Evolutionary conservation across 2,329 filamentous ascomycete genomes (phyloP), one percentile per base, ranked within the genome.

Genomic region (Bipolaris cookei): DNA sequence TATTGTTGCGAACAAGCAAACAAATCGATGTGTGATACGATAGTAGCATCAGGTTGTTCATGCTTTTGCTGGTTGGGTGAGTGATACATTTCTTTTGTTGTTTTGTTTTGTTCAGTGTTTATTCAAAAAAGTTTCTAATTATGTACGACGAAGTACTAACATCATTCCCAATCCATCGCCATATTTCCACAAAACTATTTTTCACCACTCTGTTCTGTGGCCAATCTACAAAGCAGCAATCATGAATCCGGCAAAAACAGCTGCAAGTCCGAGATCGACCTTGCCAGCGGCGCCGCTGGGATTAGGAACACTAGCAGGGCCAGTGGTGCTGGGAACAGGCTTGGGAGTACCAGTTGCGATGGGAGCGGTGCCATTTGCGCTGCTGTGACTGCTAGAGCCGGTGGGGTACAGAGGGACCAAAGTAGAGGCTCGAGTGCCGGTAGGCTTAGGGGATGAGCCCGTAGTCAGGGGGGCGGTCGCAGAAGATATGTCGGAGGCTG

Each of bases 231-330:
- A 70, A 47, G 59, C 66, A 11, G 63, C 57, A 41, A 63, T 65
- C 45, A 70, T 52, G 32, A 73, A 23, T 11, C 69, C 69, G 41
- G 65, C 68, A 25, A 72, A 43, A 44, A 67, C 52, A 18, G 66
- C 69, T 5, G 60, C 66, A 47, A 62, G 46, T n/a, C 69, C 64
- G 35, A 71, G 37, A 47, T 72, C 66, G 8, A 70, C 43, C 51
- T 59, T 66, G 16, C 64, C 61, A 8, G 69, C 67, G 13, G 66
- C 66, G 23, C 65, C 66, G 6, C 64, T 66, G 34, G 62, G 59
- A 38, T 65, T 37, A 14, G 61, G 34, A 25, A 46, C 6, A 21
- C 58, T 50, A 6, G 53, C 51, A 14, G 60, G 46, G 14, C 47
- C 57, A 20, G 63, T 62, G 11, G 47, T 32, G 28, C 51, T 46